Conservation (phyloP, 2,329 filamentous ascomycete genomes). For the Endoconidiophora polonica region DNA sequence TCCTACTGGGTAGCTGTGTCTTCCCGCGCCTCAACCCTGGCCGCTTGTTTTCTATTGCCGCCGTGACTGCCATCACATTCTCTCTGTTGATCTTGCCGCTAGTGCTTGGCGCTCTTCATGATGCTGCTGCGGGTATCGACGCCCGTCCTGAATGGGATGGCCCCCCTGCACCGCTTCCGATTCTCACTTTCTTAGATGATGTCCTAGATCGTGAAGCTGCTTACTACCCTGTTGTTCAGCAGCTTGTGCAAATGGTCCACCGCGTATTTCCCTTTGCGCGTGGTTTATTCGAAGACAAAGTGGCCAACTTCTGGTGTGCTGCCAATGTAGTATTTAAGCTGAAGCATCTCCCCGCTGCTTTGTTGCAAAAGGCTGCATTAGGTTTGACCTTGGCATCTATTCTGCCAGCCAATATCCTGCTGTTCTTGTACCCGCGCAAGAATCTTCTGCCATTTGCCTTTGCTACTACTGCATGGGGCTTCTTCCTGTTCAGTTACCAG, state of each 20-base stretch:
- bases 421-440: constrained; percentile 64
- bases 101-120: constrained; percentile 52
- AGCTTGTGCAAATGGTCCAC: constrained; percentile 69
- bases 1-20: constrained; percentile 73
- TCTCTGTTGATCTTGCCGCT: constrained; percentile 60
- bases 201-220: constrained; percentile 46
- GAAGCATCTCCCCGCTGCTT: constrained; percentile 48
- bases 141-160: constrained; percentile 10
- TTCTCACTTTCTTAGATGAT: constrained; percentile 39
- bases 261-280: constrained; percentile 91
- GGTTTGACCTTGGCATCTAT: constrained; percentile 61
- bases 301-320: constrained; percentile 95
- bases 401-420: constrained; percentile 57
- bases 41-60: constrained; percentile 57
- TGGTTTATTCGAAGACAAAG: constrained; percentile 97
- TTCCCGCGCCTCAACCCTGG: constrained; percentile 51
- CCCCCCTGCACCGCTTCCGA: constrained; percentile 30
- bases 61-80: constrained; percentile 59
- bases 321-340: constrained; percentile 83
- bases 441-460: constrained; percentile 65
- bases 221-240: constrained; percentile 61
- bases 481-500: constrained; percentile 95
- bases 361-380: constrained; percentile 64
- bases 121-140: constrained; percentile 44
- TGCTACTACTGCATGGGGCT: constrained; percentile 79